phyloP scores from a whole-genome alignment of 306 rosid genomes.

The Prunus mongolica region DNA sequence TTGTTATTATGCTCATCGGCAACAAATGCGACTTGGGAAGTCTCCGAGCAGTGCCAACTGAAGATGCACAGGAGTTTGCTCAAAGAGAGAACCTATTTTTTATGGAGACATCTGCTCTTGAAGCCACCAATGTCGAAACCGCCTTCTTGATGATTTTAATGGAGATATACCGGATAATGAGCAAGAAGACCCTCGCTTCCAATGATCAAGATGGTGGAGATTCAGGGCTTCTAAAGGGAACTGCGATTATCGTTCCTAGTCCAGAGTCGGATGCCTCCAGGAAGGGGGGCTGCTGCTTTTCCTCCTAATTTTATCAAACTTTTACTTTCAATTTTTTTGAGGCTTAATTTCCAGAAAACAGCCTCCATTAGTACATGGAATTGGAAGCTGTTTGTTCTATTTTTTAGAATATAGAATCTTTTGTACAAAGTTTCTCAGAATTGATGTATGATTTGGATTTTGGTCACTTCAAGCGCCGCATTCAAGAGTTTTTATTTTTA shows the following conservation, averaged over 20 bases:
- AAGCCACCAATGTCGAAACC: slow-evolving; percentile 84
- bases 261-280: slow-evolving; percentile 28
- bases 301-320: slow-evolving; percentile 15
- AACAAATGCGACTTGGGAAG: slow-evolving; percentile 77
- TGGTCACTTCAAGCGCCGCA: not conserved
- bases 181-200: slow-evolving; percentile 58
- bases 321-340: not conserved
- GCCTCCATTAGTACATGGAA: not conserved
- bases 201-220: slow-evolving; percentile 30
- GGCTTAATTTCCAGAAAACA: not conserved
- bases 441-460: not conserved
- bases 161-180: slow-evolving; percentile 65
- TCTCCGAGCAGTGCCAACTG: slow-evolving; percentile 86
- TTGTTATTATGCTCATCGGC: slow-evolving; percentile 77
- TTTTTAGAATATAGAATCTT: slow-evolving; percentile 31
- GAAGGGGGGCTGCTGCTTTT: slow-evolving; percentile 61
- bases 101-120: slow-evolving; percentile 92
- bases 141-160: slow-evolving; percentile 69
- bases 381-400: not conserved
- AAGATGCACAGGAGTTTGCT: slow-evolving; percentile 91
- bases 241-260: slow-evolving; percentile 55
- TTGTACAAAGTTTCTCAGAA: slow-evolving; percentile 30
- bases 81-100: slow-evolving; percentile 89
- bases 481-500: too few species aligned
- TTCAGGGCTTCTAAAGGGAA: slow-evolving; percentile 64